These are phyloP conservation scores for Balansia obtecta DNA, from an alignment of 2,329 filamentous ascomycete genomes.

Conservation along the genomic window DNA sequence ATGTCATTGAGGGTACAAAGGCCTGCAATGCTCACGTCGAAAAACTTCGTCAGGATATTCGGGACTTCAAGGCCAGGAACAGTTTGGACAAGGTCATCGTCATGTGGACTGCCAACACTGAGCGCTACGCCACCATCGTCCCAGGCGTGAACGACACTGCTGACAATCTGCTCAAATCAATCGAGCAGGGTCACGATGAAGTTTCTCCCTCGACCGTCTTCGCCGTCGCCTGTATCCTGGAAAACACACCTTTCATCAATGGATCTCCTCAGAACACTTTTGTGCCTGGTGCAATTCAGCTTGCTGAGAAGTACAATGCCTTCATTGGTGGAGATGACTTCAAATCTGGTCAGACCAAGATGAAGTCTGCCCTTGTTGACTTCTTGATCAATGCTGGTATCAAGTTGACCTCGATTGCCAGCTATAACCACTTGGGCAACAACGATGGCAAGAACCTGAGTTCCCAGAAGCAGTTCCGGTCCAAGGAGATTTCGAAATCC, in stretches of 20 bases:
- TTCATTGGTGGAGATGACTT: constrained; percentile 98
- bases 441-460: constrained; percentile 98
- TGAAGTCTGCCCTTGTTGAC: constrained; percentile 98
- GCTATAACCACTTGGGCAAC: constrained; percentile 99
- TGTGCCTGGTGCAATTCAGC: constrained; percentile 79
- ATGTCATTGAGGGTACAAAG: constrained; percentile 71
- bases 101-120: constrained; percentile 98
- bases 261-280: constrained; percentile 99
- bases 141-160: constrained; percentile 91
- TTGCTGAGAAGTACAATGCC: constrained; percentile 74
- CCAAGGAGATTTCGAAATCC: constrained; percentile 99
- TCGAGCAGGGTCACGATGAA: constrained; percentile 77
- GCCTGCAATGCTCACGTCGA: constrained; percentile 82
- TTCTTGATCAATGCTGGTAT: constrained; percentile 98
- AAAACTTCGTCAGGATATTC: constrained; percentile 85
- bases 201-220: constrained; percentile 95
- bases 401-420: constrained; percentile 95
- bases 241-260: constrained; percentile 91
- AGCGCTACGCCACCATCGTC: constrained; percentile 84
- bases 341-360: constrained; percentile 99
- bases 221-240: constrained; percentile 85
- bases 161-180: constrained; percentile 80
- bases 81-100: constrained; percentile 89
- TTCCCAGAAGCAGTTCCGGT: constrained; percentile 96
- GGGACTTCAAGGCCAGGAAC: constrained; percentile 81